phyloP scores from a whole-genome alignment of 1,284 basidiomycete species.

The Athelia psychrophila region DNA sequence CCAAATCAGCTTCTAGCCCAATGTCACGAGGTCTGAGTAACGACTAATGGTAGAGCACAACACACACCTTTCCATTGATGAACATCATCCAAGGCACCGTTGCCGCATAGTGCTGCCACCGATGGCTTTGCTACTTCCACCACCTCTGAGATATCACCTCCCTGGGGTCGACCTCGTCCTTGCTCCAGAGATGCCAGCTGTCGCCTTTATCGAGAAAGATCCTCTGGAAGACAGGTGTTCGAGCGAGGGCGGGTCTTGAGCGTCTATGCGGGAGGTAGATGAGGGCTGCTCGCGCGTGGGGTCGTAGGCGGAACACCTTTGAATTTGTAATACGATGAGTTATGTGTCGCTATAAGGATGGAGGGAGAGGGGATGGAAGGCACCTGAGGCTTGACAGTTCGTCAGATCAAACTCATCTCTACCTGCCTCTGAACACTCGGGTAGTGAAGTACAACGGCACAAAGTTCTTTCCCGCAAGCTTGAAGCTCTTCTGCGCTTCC shows the following conservation, averaged over 20 bases:
- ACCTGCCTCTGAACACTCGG: constrained; percentile 51
- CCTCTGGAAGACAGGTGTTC: constrained; percentile 55
- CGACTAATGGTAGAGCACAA: background rate
- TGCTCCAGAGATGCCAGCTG: too few species aligned
- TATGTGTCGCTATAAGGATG: background rate
- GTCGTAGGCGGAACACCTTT: constrained; percentile 17
- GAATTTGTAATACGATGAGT: constrained; percentile 13
- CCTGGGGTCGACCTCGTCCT: constrained; percentile 44
- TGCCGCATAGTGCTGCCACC: constrained; percentile 56
- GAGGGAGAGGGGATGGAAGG: constrained; percentile 7
- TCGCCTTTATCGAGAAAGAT: too few species aligned
- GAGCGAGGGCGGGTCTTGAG: constrained; percentile 21
- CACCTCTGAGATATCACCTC: constrained; percentile 54
- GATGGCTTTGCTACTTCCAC: constrained; percentile 64
- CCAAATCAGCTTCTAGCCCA: background rate
- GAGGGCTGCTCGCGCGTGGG: constrained; percentile 9
- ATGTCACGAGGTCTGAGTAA: too few species aligned
- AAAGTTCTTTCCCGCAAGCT: constrained; percentile 47
- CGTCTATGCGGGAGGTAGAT: constrained; percentile 10
- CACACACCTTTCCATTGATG: constrained; percentile 49
- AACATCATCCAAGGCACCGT: constrained; percentile 62
- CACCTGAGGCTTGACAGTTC: constrained; percentile 53
- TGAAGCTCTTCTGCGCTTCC: constrained; percentile 34
- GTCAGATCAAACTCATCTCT: constrained; percentile 62
- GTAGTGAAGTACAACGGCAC: constrained; percentile 55